Percentiles rank a stretch among this genome's conserved stretches.
Conservation (phyloP, 192 early-diverging fungal genomes). For the Rhizophagus sp. region DNA sequence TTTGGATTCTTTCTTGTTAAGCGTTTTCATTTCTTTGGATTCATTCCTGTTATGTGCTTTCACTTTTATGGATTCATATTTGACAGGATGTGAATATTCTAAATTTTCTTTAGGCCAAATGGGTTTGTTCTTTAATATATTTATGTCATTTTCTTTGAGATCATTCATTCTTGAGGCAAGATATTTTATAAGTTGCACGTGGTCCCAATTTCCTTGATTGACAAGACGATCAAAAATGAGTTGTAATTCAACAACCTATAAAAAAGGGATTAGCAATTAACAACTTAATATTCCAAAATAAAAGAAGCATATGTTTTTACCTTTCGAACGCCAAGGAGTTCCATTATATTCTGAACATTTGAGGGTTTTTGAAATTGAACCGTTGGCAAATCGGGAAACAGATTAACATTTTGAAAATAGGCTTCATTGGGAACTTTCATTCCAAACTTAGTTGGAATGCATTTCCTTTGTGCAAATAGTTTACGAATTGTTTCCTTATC, state of each 20-base stretch:
- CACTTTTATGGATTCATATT: too few species aligned
- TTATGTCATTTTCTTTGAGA: slow-evolving; percentile 60
- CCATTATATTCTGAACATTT: slow-evolving; percentile 58
- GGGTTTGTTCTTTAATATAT: slow-evolving; percentile 57
- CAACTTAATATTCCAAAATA: too few species aligned
- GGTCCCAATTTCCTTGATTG: slow-evolving; percentile 78
- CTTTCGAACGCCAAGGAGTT: slow-evolving; percentile 76
- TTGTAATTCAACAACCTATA: slow-evolving; percentile 78
- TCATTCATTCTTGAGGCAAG: slow-evolving; percentile 55
- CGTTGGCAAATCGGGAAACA: slow-evolving; percentile 86
- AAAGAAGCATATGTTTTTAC: slow-evolving; percentile 27
- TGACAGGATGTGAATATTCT: too few species aligned
- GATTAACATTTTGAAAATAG: slow-evolving; percentile 77
- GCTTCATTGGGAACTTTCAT: slow-evolving; percentile 65
- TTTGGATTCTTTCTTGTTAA: too few species aligned
- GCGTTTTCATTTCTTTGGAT: background rate
- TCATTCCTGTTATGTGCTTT: too few species aligned
- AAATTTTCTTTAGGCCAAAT: slow-evolving; percentile 69
- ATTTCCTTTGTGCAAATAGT: slow-evolving; percentile 46
- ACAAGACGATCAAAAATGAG: slow-evolving; percentile 79
- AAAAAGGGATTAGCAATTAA: background rate
- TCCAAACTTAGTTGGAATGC: slow-evolving; percentile 73
- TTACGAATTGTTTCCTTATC: slow-evolving; percentile 35
- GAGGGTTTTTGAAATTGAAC: slow-evolving; percentile 51
- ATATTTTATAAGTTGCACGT: slow-evolving; percentile 82